Conservation (phyloP, 306 rosid species). For the Cicer pinnatifidum region DNA sequence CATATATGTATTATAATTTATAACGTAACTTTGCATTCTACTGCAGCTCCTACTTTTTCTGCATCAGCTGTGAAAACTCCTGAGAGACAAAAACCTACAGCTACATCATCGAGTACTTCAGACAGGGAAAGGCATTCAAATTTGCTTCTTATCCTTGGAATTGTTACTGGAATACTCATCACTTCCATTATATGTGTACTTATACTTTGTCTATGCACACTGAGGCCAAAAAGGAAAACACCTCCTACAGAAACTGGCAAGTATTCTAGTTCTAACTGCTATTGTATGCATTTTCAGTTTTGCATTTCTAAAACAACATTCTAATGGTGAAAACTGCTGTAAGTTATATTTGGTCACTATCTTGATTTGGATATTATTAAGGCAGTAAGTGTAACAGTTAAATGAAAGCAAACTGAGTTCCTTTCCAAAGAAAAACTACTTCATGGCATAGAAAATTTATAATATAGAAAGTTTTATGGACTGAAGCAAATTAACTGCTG, state of each 20-base stretch:
- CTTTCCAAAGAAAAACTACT: slow-evolving; percentile 26
- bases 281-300: slow-evolving; percentile 3
- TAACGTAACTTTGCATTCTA: slow-evolving; percentile 39
- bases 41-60: slow-evolving; percentile 67
- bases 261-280: slow-evolving; percentile 41
- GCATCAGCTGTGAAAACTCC: slow-evolving; percentile 68
- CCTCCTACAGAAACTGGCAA: slow-evolving; percentile 69
- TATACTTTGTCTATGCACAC: slow-evolving; percentile 63
- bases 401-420: slow-evolving; percentile 5
- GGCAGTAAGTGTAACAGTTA: slow-evolving; percentile 25
- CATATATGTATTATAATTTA: slow-evolving; percentile 23
- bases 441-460: slow-evolving; percentile 1
- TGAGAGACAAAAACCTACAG: slow-evolving; percentile 47
- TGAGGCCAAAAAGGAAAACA: slow-evolving; percentile 54
- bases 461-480: slow-evolving; percentile 14
- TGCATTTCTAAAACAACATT: slow-evolving; percentile 31
- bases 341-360: slow-evolving; percentile 30
- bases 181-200: slow-evolving; percentile 62
- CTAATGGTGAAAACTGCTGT: slow-evolving; percentile 25
- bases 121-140: slow-evolving; percentile 62
- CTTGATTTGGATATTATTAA: slow-evolving; percentile 24
- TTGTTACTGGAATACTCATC: slow-evolving; percentile 74
- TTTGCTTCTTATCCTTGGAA: slow-evolving; percentile 67
- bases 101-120: slow-evolving; percentile 56
- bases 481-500: background rate